Evolutionary conservation across 164 flowering plant species (phyloP).

Genomic region (Chloranthus sessilifolius): DNA sequence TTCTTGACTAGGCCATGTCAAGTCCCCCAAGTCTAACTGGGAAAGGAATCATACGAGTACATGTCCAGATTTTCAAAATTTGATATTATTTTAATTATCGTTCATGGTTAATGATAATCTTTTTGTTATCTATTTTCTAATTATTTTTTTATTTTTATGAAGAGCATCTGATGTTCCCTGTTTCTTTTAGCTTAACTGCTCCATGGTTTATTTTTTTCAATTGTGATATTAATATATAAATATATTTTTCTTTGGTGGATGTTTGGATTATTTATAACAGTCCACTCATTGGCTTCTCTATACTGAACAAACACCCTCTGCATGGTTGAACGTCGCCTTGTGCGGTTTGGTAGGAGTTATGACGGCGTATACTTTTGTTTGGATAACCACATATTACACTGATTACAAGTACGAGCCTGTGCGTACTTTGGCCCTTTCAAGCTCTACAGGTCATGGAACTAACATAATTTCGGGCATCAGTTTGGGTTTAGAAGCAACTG

Average conservation of each 20-base stretch:
- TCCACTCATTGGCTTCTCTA: constrained; percentile 97
- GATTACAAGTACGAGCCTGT: constrained; percentile 99
- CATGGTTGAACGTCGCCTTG: constrained; percentile 90
- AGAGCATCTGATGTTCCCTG: no score
- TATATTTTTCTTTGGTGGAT: constrained; percentile 9
- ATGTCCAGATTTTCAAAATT: no score
- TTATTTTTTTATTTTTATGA: no score
- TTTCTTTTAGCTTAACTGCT: no score
- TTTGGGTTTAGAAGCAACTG: constrained; percentile 96
- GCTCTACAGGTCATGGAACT: constrained; percentile 98
- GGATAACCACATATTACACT: constrained; percentile 90
- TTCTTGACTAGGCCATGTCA: no score
- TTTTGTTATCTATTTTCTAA: no score
- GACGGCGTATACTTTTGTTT: constrained; percentile 90
- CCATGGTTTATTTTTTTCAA: no score
- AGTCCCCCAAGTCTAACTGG: no score
- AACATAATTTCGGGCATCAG: constrained; percentile 97
- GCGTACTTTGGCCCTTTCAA: constrained; percentile 82
- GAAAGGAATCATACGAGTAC: no score
- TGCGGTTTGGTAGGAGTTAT: constrained; percentile 95
- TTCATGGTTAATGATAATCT: no score
- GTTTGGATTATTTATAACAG: constrained; percentile 34
- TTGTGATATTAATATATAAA: no score
- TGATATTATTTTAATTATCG: no score
- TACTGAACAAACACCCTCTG: constrained; percentile 94